Base-by-base conservation (phyloP, 2,329 filamentous ascomycete species). In the Scedosporium dehoogii region DNA sequence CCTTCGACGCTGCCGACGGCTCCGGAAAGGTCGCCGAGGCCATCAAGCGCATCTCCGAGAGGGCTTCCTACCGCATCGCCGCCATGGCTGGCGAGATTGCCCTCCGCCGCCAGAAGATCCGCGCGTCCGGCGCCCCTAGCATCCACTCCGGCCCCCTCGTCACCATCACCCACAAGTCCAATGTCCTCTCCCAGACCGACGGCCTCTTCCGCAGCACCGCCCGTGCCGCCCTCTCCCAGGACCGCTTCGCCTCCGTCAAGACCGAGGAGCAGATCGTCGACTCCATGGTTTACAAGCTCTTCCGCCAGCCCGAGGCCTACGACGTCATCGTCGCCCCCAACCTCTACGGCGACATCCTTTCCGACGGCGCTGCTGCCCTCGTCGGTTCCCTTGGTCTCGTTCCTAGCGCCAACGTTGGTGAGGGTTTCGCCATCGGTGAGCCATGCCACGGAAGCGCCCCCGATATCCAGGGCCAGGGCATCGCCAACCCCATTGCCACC, bases 241-340 rank as follows among this genome's bases (percentile, higher is more conserved):
- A 82, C 12, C 81, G 79, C 67, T 97, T 90, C 79, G 75, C 68
- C 64, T 76, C 75, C 59, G 79, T 96, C 61, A 77, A 78, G 51
- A 81, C 97, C 62, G 94, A 97, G 77, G 94, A 97, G 82, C 94
- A 99, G 80, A 99, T 99, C 69, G 93, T 99, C 66, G 94, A 99
- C 78, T 93, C 89, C 65, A 99, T 99, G 94, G 92, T 97, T 63
- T 97, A 97, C 85, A 97, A 97, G 82, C 89, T 99, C 63, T 97
- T 97, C 86, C 91, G 93, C 65, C 91, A 97, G 77, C 94, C 94
- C 53, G 84, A 88, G 71, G 89, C 88, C 72, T 99, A 97, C 85
- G 94, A 99, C 74, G 93, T 97, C 68, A 96, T 99, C 69, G 94
- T 99, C 57, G 94, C 93, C 7, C 94, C 93, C 60, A 97, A 97